Evolutionary conservation across 1,139 yeast species (phyloP), one percentile per base, ranked within the genome.

Genomic region (Yamadazyma triangularis): DNA sequence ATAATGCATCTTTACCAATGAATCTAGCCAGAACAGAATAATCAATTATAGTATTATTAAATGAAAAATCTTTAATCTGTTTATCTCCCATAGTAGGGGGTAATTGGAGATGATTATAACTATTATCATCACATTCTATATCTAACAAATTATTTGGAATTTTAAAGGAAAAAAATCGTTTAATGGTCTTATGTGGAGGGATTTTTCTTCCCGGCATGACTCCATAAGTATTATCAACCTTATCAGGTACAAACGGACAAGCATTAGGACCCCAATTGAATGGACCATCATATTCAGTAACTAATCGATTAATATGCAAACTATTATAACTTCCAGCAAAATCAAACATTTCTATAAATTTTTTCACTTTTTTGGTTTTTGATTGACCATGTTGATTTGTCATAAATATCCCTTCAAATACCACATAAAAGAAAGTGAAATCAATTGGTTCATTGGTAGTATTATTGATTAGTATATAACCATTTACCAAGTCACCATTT

Each of bases 291-390:
- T 35, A 39, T 13, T 61, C 70, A 2, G 60, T 48, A 3, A 56
- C 37, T 15, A 65, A 45, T n/a, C 71, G 39, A 40, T 56, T 53
- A 21, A 66, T 52, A 25, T 50, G 41, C 2, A 53, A 60, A 22
- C 47, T 49, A 36, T 58, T 57, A 58, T 60, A 65, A 23, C 67
- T 57, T 2, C 69, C 72, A 25, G 54, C 50, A 34, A 65, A 64
- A 40, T 67, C 73, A 42, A 60, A 64, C 72, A 67, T 66, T 36
- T 67, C 68, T 38, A 67, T 46, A 33, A 60, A 60, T 31, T 53
- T 57, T 25, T 46, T 48, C 23, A 45, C 30, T 15, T 38, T 40
- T 2, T 15, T 18, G 10, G 13, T 6, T 12, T 11, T 12, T 15
- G 11, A 8, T 11, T 15, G 23, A 13, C 28, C 18, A 28, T 23